These are phyloP conservation scores for Anthostomella pinea DNA, from an alignment of 2,329 filamentous ascomycete genomes.

Conservation along the genomic window DNA sequence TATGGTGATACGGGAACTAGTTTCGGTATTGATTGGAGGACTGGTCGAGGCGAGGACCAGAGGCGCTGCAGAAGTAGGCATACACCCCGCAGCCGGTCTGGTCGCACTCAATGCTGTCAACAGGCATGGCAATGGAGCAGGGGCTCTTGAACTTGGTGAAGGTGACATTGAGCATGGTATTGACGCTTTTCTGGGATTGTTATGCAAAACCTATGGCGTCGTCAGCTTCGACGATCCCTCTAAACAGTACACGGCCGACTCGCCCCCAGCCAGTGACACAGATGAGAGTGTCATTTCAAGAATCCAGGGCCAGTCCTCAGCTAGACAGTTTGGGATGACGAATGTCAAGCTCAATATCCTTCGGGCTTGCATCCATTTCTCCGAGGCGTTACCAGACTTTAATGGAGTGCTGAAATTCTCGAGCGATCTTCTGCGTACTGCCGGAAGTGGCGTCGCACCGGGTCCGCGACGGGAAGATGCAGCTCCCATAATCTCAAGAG, in stretches of 20 bases:
- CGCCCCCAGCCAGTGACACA: slow-evolving; percentile 39
- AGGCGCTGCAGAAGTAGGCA: slow-evolving; percentile 91
- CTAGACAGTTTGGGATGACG: slow-evolving; percentile 71
- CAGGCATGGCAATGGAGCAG: slow-evolving; percentile 48
- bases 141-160: slow-evolving; percentile 60
- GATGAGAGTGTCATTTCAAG: slow-evolving; percentile 53
- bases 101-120: slow-evolving; percentile 63
- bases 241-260: slow-evolving; percentile 24
- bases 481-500: slow-evolving; percentile 66
- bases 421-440: slow-evolving; percentile 76
- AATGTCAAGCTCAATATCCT: slow-evolving; percentile 83
- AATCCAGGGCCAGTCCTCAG: slow-evolving; percentile 57
- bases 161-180: slow-evolving; percentile 64
- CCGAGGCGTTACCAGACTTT: slow-evolving; percentile 90
- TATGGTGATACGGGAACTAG: slow-evolving; percentile 80
- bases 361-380: slow-evolving; percentile 87
- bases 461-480: slow-evolving; percentile 66
- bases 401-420: slow-evolving; percentile 86
- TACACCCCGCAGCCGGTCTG: slow-evolving; percentile 88
- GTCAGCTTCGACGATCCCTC: slow-evolving; percentile 45
- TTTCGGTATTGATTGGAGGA: slow-evolving; percentile 78
- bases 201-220: slow-evolving; percentile 65
- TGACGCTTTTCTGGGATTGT: slow-evolving; percentile 58
- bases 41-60: slow-evolving; percentile 88
- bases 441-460: slow-evolving; percentile 76